Percentiles rank a stretch among this genome's conserved stretches.
Evolutionary conservation across 345 rosid genomes (phyloP).

Genomic region (Raphanus sativus): DNA sequence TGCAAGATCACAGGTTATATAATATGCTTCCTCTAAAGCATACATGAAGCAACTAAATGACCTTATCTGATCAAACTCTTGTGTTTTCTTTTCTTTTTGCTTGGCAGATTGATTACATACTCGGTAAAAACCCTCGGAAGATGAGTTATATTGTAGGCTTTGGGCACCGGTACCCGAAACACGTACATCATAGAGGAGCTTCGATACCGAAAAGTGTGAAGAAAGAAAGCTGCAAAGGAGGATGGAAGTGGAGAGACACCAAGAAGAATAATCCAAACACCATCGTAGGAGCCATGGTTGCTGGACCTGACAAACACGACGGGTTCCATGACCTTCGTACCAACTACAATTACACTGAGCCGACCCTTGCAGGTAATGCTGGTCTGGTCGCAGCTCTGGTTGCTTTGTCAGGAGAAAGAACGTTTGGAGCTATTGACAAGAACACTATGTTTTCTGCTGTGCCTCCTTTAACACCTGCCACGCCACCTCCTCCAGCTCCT

Average conservation of each 20-base stretch:
- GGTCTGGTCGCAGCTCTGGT: conserved; percentile 89
- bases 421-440: conserved; percentile 56
- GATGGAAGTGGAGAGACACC: conserved; percentile 47
- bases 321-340: conserved; percentile 65
- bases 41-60: not conserved
- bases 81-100: not conserved
- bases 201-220: conserved; percentile 71
- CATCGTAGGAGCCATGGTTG: conserved; percentile 94
- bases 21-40: not conserved
- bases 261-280: conserved; percentile 76
- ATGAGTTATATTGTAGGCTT: conserved; percentile 52
- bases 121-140: not conserved
- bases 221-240: conserved; percentile 75
- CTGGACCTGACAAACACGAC: conserved; percentile 84
- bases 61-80: not conserved
- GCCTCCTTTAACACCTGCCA: conserved; percentile 77
- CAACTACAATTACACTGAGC: conserved; percentile 91
- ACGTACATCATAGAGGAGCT: conserved; percentile 86
- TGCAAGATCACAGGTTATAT: conserved; percentile 58
- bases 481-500: conserved; percentile 96
- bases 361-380: conserved; percentile 86
- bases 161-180: conserved; percentile 73
- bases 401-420: conserved; percentile 70
- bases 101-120: not conserved
- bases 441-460: too few relatives aligned